Evolutionary conservation across 2,329 filamentous ascomycete species (phyloP), one percentile per base, ranked within the genome.

Genomic region (Colletotrichum horii): DNA sequence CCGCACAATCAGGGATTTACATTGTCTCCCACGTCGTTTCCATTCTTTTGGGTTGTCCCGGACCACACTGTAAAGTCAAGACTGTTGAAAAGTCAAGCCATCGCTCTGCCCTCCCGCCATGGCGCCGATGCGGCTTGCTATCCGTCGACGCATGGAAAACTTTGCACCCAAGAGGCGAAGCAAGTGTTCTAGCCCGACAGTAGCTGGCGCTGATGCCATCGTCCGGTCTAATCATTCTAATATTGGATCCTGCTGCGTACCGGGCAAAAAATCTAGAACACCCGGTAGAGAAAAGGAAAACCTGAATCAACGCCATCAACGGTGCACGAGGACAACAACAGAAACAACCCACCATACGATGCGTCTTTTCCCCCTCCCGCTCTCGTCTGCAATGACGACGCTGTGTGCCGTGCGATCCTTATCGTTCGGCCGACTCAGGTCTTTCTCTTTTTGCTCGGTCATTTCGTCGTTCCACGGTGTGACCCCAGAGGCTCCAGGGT

Each of bases 101-200:
- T 48, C 58, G 38, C 70, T 56, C 55, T 68, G 64, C 48, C 48
- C 69, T 67, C 70, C 64, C 43, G 74, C 34, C 48, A 68, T 61
- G 74, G 74, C 70, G 64, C 70, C 74, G 58, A 76, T 24, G 74
- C 34, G 56, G 70, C 60, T 76, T 69, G 28, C 52, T 74, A 69
- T 52, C 64, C 65, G 74, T 32, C 34, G 70, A 68, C 16, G 36
- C 55, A 48, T 32, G 30, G 36, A 67, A 74, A 60, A 55, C 58
- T 52, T 19, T 64, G 30, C 30, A n/a, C 38, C 11, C 55, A 34
- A 62, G 61, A 26, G 30, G 52, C 52, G 55, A 60, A 16, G 48
- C 22, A 70, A 38, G 26, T n/a, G 34, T 28, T 66, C 60, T 67
- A 73, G 62, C 26, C 24, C 38, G 56, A 36, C 56, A 43, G 58